Base-by-base conservation (phyloP, 2,329 filamentous ascomycete species). In the Clonostachys rosea region DNA sequence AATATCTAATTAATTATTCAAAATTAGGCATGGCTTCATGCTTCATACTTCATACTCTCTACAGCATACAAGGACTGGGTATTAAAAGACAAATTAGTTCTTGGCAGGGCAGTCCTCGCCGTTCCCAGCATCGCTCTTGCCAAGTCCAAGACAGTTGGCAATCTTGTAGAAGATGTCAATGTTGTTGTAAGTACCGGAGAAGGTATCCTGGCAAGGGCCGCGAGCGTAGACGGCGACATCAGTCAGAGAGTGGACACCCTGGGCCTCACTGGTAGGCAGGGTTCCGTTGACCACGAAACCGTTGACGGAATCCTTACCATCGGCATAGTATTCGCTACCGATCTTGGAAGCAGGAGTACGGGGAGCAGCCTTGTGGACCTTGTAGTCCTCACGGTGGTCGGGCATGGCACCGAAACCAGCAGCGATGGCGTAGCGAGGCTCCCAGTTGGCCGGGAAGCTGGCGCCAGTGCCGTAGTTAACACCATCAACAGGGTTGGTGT, bases 371-470 rank as follows among this genome's bases (percentile, higher is more conserved):
- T 81, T 81, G 69, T 83, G 83, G 13, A 92, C 82, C 53, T 76
- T 76, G 74, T 84, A 95, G 68, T 87, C 79, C 73, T 95, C 89
- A 18, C 87, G 77, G 57, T 76, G 81, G 63, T 95, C 89, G 0
- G 89, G 89, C 59, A 79, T 78, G 34, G 87, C 87, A 43, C 75
- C 80, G 34, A 89, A 66, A 45, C 89, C 89, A 39, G 83, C 78
- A 47, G 87, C 88, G 44, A 95, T 81, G 49, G 87, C 86, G 68
- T 92, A 94, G 34, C 89, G 80, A 13, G 89, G 89, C 62, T 89
- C 86, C 89, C 89, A 94, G 72, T 89, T 90, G 52, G 79, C 74
- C 17, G 89, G 89, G 75, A 94, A 95, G 70, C 87, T 80, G 55
- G 81, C 75, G 45, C 86, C 85, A 18, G 87, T 87, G 56, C 77